phyloP scores from a whole-genome alignment of 1,284 basidiomycete genomes.

The Wolfiporia cocos region DNA sequence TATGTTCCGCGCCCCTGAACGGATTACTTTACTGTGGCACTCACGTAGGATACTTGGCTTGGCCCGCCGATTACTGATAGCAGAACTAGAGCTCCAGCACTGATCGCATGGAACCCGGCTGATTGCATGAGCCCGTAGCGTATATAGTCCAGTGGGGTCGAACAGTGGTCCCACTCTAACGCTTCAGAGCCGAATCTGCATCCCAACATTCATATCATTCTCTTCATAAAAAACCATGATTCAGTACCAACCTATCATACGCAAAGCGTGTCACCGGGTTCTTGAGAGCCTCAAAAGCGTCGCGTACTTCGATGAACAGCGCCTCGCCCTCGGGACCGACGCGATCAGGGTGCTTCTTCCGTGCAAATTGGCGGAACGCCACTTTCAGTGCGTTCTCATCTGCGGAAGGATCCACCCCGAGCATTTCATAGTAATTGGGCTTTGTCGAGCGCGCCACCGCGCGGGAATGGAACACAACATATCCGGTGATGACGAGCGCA shows the following conservation, averaged over 20 bases:
- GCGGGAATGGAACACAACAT: slow-evolving; percentile 62
- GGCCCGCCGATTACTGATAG: slow-evolving; percentile 57
- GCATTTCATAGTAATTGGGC: slow-evolving; percentile 72
- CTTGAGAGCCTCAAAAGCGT: slow-evolving; percentile 77
- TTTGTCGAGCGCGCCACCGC: slow-evolving; percentile 47
- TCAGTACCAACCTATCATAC: slow-evolving; percentile 72
- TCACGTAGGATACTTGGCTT: slow-evolving; percentile 60
- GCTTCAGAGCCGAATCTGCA: slow-evolving; percentile 74
- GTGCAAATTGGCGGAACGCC: slow-evolving; percentile 73
- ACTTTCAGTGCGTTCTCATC: slow-evolving; percentile 63
- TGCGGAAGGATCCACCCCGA: slow-evolving; percentile 55
- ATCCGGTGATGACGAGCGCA: slow-evolving; percentile 60
- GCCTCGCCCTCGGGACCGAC: slow-evolving; percentile 58
- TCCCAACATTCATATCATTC: no score
- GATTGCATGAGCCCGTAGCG: slow-evolving; percentile 61
- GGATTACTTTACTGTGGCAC: no score
- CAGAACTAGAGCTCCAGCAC: slow-evolving; percentile 54
- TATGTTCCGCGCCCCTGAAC: background rate
- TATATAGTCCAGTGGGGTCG: slow-evolving; percentile 67
- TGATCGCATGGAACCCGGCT: slow-evolving; percentile 68
- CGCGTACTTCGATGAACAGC: slow-evolving; percentile 67
- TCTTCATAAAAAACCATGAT: no score
- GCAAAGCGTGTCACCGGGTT: slow-evolving; percentile 79
- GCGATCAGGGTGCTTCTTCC: slow-evolving; percentile 75
- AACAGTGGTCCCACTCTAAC: slow-evolving; percentile 59